These are phyloP conservation scores for Globisporangium nunn DNA, from an alignment of 352 stramenopile species.

Conservation along the genomic window DNA sequence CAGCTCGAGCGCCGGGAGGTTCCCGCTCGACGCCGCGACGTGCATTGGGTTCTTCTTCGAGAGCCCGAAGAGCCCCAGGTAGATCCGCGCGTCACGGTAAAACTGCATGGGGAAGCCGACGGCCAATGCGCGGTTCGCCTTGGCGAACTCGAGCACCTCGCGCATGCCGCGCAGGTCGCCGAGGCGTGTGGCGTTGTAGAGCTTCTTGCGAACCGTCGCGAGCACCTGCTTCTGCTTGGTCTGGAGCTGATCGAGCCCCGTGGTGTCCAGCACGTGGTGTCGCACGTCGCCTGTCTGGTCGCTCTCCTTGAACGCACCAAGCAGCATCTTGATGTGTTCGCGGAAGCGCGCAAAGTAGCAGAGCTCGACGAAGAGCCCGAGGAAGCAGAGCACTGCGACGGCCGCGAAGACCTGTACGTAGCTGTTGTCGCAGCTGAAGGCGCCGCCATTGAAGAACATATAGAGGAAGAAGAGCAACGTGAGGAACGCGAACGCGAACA, in stretches of 20 bases:
- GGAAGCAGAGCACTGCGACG: constrained; percentile 47
- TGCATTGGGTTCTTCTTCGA: constrained; percentile 80
- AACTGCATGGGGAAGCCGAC: constrained; percentile 49
- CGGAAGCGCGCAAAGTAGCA: constrained; percentile 70
- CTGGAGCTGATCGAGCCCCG: constrained; percentile 45
- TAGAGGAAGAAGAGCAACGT: constrained; percentile 69
- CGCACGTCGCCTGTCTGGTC: constrained; percentile 71
- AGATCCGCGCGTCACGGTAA: constrained; percentile 41
- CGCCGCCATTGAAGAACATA: constrained; percentile 77
- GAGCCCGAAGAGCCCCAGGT: constrained; percentile 48
- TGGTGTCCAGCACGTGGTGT: constrained; percentile 51
- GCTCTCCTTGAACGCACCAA: constrained; percentile 74
- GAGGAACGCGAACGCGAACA: constrained; percentile 47
- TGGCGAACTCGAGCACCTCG: constrained; percentile 46
- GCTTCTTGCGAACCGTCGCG: constrained; percentile 46
- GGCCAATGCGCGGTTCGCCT: constrained; percentile 12
- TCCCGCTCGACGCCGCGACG: constrained; percentile 65
- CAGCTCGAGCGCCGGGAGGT: constrained; percentile 59
- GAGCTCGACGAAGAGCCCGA: constrained; percentile 54
- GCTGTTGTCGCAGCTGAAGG: constrained; percentile 43
- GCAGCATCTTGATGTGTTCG: constrained; percentile 80
- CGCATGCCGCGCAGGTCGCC: constrained; percentile 60
- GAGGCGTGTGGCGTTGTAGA: constrained; percentile 68
- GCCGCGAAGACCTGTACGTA: constrained; percentile 51
- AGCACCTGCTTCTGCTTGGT: constrained; percentile 47